Percentiles rank a stretch among this genome's conserved stretches.
Evolutionary conservation across 257 asterid genomes (phyloP).

Genomic region (Gentiana dahurica): DNA sequence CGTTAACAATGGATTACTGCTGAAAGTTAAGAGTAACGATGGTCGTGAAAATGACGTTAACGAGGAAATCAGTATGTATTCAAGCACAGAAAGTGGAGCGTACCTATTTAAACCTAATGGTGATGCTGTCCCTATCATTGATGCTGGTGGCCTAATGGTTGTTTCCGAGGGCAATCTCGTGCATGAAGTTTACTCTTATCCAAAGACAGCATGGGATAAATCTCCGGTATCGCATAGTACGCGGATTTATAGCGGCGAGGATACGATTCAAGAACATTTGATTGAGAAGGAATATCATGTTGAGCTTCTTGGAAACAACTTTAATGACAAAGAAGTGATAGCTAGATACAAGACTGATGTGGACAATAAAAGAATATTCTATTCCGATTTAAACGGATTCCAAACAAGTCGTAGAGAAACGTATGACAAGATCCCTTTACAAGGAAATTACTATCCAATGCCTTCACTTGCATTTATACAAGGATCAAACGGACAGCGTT

Average conservation of each 20-base stretch:
- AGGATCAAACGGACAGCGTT: conserved; percentile 57
- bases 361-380: conserved; percentile 59
- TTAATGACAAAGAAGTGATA: conserved; percentile 60
- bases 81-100: conserved; percentile 88
- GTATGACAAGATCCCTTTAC: conserved; percentile 84
- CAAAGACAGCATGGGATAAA: conserved; percentile 56
- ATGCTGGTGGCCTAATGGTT: conserved; percentile 55
- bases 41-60: conserved; percentile 42
- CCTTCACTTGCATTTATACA: conserved; percentile 90
- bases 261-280: conserved; percentile 57
- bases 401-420: conserved; percentile 95
- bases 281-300: conserved; percentile 96
- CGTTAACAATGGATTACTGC: conserved; percentile 53
- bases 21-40: conserved; percentile 43
- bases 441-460: conserved; percentile 97
- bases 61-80: conserved; percentile 74
- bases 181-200: conserved; percentile 63
- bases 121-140: conserved; percentile 52
- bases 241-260: conserved; percentile 50
- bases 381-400: conserved; percentile 86
- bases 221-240: conserved; percentile 86
- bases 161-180: conserved; percentile 78
- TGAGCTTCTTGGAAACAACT: conserved; percentile 64
- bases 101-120: conserved; percentile 90
- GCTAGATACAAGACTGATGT: conserved; percentile 65